A percentile compares a stretch with the other conserved stretches of the same genome.
Evolutionary conservation across 495 filamentous ascomycete species (phyloP).

Genomic region (Usnea hakonensis): DNA sequence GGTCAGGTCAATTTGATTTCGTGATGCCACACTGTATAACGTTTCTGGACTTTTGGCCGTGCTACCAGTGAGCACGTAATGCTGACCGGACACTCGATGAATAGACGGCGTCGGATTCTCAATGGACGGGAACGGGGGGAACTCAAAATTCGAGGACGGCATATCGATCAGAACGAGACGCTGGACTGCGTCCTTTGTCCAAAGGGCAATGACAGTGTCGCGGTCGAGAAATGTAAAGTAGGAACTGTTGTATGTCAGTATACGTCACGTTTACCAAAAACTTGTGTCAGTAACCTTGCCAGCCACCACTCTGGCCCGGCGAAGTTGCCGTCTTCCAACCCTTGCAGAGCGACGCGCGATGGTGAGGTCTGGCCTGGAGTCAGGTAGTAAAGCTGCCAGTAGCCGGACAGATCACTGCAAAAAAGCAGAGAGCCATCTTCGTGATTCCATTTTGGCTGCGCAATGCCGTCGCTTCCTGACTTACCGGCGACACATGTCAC

Average conservation of each 20-base stretch:
- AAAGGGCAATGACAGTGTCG: conserved; percentile 31
- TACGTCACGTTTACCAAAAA: no score
- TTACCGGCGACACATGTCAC: conserved; percentile 35
- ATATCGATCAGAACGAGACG: conserved; percentile 30
- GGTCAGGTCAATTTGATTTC: conserved; percentile 12
- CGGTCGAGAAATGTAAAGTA: conserved; percentile 34
- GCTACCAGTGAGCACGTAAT: conserved; percentile 26
- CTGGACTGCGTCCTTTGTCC: conserved; percentile 22
- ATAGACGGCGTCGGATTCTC: conserved; percentile 1
- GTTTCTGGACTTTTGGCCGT: conserved; percentile 21
- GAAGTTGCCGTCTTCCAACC: conserved; percentile 36
- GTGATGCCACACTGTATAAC: conserved; percentile 25
- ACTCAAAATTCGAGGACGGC: background rate
- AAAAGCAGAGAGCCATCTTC: conserved; percentile 39
- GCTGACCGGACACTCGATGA: conserved; percentile 20
- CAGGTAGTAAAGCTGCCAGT: conserved; percentile 36
- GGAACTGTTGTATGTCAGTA: no score
- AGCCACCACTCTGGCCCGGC: conserved; percentile 34
- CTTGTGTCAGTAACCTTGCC: conserved; percentile 32
- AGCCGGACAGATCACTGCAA: conserved; percentile 35
- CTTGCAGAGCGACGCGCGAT: conserved; percentile 25
- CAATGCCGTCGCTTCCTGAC: conserved; percentile 28
- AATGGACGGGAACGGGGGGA: background rate
- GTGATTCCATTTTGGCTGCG: conserved; percentile 41
- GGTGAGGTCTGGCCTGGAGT: conserved; percentile 10